Evolutionary conservation across 164 flowering plant species (phyloP), one percentile per base, ranked within the genome.

Genomic region (Pachysandra terminalis): DNA sequence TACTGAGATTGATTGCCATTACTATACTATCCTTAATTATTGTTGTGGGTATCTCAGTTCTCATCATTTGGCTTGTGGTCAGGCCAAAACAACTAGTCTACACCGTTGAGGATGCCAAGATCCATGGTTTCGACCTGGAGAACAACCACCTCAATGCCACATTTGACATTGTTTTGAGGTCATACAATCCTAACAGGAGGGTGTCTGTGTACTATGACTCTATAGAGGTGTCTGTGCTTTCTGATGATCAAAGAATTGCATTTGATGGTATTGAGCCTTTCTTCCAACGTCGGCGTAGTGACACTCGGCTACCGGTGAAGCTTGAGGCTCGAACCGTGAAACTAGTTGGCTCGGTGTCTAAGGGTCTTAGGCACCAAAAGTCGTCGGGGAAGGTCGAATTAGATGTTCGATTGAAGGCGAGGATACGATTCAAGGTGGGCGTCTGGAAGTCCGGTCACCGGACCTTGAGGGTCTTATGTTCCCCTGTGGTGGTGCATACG

Each of bases 341-440:
- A 7, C 59, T 93, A 28, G 35, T 32, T 12, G 40, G 35, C 5
- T 21, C 78, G 0, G 71, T 68, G 24, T 72, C 84, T 28, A 74
- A 17, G 59, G 83, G 81, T 12, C 58, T 93, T 22, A 71, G 66
- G 72, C 71, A 49, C 0, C 84, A 87, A 57, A 84, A 64, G 55
- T 22, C 63, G 0, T 54, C 81, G 0, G 86, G 88, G 15, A 49
- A 74, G 55, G 40, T 89, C 3, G 79, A 78, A 13, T 22, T 93
- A 24, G 82, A 75, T 13, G 77, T 93, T 22, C 26, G 54, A 26
- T 10, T 89, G 51, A 79, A 70, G 78, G 91, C 91, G 0, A 80
- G 74, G 67, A 70, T 87, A 4, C 72, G 88, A 78, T 79, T 82
- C 60, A 90, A 85, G 81, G 82, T 90, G 15, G 91, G 91, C 12